Evolutionary conservation across 768 basidiomycete genomes (phyloP), one percentile per base, ranked within the genome.

Genomic region (Hypholoma fasciculare): DNA sequence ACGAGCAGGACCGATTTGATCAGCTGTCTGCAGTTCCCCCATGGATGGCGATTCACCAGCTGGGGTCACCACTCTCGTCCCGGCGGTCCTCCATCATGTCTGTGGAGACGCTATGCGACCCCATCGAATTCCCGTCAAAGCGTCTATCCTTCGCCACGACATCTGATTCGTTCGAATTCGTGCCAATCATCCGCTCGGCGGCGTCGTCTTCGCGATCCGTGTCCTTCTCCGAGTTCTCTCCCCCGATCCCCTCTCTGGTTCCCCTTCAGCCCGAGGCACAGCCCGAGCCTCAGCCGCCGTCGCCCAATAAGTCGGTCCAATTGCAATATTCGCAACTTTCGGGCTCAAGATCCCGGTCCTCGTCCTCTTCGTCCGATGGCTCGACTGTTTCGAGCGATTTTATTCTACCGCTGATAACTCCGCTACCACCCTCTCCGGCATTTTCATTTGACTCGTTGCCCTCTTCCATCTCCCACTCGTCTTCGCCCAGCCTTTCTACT

Each of bases 31-130:
- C 60, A 11, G 57, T 37, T 13, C 39, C 39, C 36, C 47, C 55
- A 20, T 63, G 60, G 57, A 44, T 59, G 30, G 54, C 49, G 4
- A 39, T 63, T 44, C 53, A 60, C 16, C 50, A 50, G 17, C 56
- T 27, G 51, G 56, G 23, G 7, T 62, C 49, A 26, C 62, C 57
- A 49, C 56, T 56, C 43, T 69, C 57, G 1, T 61, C 60, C 7
- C 64, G 62, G 36, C 62, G 60, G 12, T 68, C 69, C n/a, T 69
- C 69, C 6, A 58, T 69, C 39, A 62, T 62, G 20, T 69, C 69
- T 2, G 17, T 65, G 26, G 69, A 67, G 26, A 69, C 69, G 0
- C 55, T 69, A 11, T 65, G 64, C 57, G 65, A 69, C 9, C 57
- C 55, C 2, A 38, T 58, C 12, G 68, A 67, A 43, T 61, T 66